These are phyloP conservation scores for Urostyla sp. DNA, from an alignment of 73 alveolate genomes.

Conservation along the genomic window DNA sequence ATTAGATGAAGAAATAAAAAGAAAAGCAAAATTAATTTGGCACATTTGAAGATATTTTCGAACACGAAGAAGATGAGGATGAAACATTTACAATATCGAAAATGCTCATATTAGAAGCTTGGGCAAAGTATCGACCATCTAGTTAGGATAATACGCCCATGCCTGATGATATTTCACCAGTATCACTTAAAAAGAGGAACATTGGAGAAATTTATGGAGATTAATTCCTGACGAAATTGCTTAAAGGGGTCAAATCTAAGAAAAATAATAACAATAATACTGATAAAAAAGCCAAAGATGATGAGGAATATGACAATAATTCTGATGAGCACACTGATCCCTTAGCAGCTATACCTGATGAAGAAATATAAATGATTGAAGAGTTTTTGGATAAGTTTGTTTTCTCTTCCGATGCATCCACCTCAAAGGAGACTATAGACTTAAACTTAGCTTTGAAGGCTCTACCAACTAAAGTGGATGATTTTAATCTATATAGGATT, in stretches of 20 bases:
- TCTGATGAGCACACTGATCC: slow-evolving; percentile 39
- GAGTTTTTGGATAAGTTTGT: slow-evolving; percentile 57
- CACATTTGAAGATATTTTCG: slow-evolving; percentile 11
- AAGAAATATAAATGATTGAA: slow-evolving; percentile 54
- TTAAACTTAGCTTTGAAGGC: slow-evolving; percentile 60
- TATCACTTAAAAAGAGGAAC: slow-evolving; percentile 16
- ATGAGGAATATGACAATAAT: neutral
- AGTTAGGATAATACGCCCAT: slow-evolving; percentile 37
- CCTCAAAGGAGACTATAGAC: slow-evolving; percentile 46
- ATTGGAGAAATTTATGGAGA: slow-evolving; percentile 42
- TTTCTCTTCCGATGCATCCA: slow-evolving; percentile 42
- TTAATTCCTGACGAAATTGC: slow-evolving; percentile 1
- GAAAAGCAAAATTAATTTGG: slow-evolving; percentile 3
- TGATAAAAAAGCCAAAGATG: slow-evolving; percentile 29
- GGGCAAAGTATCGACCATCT: slow-evolving; percentile 61
- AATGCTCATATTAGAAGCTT: slow-evolving; percentile 49
- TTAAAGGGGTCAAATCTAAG: slow-evolving; percentile 20
- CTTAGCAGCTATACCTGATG: slow-evolving; percentile 32
- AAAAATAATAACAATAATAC: slow-evolving; percentile 9
- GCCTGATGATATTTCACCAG: neutral
- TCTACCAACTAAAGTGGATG: slow-evolving; percentile 48
- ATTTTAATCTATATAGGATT: slow-evolving; percentile 40
- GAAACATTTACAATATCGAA: slow-evolving; percentile 28
- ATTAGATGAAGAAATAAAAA: slow-evolving; percentile 10
- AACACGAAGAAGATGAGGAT: slow-evolving; percentile 43